These are phyloP conservation scores for Bipolaris bicolor DNA, from an alignment of 2,329 filamentous ascomycete species.

Conservation along the genomic window DNA sequence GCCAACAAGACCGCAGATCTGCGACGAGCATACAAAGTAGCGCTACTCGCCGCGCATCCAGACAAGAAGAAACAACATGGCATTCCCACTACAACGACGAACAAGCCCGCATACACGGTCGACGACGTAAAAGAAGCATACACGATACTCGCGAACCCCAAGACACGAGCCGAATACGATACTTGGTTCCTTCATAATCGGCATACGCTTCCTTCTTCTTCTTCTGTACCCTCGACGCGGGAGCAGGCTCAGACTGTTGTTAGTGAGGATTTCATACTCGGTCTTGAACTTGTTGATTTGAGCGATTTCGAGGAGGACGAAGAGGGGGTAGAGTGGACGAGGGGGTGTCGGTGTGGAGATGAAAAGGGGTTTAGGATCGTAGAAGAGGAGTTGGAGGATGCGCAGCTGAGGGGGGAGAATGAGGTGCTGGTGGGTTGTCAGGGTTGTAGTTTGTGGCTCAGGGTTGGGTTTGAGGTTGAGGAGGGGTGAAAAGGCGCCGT, in stretches of 20 bases:
- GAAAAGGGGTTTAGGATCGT: conserved; percentile 61
- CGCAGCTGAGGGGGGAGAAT: conserved; percentile 59
- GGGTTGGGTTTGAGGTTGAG: conserved; percentile 63
- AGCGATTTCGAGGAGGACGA: conserved; percentile 54
- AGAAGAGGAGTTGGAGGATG: conserved; percentile 61
- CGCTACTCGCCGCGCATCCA: conserved; percentile 64
- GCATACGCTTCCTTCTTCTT: background rate
- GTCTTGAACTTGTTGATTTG: conserved; percentile 64
- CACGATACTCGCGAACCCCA: conserved; percentile 57
- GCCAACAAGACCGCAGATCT: conserved; percentile 10
- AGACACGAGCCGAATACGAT: conserved; percentile 53
- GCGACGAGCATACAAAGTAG: conserved; percentile 59
- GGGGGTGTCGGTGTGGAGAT: conserved; percentile 64
- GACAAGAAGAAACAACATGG: conserved; percentile 55
- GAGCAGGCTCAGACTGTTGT: conserved; percentile 9
- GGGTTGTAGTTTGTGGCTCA: conserved; percentile 69
- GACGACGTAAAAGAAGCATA: conserved; percentile 67
- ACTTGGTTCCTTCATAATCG: conserved; percentile 22
- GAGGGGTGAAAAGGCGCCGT: conserved; percentile 35
- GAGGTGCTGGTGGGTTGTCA: conserved; percentile 66
- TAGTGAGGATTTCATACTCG: conserved; percentile 47
- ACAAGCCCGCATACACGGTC: conserved; percentile 50
- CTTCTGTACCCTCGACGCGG: no score
- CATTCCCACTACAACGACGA: background rate
- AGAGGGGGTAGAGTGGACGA: conserved; percentile 55